Evolutionary conservation across 192 early-diverging fungal genomes (phyloP), one percentile per base, ranked within the genome.

Genomic region (Coemansia sp.): DNA sequence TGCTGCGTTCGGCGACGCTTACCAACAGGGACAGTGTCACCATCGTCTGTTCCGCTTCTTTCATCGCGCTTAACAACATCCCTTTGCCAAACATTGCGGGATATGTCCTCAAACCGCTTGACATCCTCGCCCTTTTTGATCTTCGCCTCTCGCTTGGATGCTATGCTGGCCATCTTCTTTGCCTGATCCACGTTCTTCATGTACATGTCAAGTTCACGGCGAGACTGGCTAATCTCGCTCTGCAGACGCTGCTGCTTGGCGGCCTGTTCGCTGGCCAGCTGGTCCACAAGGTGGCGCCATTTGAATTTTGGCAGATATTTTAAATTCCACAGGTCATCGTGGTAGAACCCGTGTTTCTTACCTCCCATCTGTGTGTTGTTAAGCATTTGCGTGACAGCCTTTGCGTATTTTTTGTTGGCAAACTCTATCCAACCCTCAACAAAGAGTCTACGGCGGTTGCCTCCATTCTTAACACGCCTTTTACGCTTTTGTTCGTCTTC

Each of bases 381-480:
- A 49, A 99, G 79, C 64, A 86, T 79, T 5, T 70, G 71, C 5
- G 95, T 95, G 0, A 90, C 85, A 4, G 77, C 73, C 65, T 94
- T 90, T 37, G 94, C 97, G n/a, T 89, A 86, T 57, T 87, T 90
- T 79, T 99, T 99, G 81, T 97, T 94, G 58, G 82, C 72, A 77
- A 99, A 98, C 80, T 99, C 97, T 25, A 99, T 90, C 97, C 97
- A 99, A 7, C 96, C 97, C 75, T 99, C 96, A 1, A 87, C 89
- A 74, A 87, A 99, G 69, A 96, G 96, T 37, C 89, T 84, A 13
- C 90, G 87, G 60, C 85, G 89, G 84, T 96, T 96, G 22, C 90
- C 88, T 25, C 86, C 87, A 71, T 94, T 93, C 78, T 98, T 97
- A 76, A 91, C 88, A 13, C 96, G 86, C 46, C 91, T 85, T 11